Conservation (phyloP, 2,329 filamentous ascomycete species). For the Pseudogymnoascus sp. region DNA sequence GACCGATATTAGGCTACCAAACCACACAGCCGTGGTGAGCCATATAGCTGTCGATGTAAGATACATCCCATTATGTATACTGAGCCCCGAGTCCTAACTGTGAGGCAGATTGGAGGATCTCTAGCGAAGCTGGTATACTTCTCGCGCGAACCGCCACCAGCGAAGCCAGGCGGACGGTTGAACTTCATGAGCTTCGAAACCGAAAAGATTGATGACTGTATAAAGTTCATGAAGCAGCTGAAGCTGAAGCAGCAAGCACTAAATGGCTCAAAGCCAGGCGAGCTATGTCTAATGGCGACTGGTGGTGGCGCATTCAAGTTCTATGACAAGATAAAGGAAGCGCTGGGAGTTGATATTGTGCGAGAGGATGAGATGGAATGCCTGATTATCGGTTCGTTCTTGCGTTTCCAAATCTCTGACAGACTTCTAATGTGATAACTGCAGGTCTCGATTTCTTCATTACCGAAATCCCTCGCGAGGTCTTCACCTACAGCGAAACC, state of each 20-base stretch:
- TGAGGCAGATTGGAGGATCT: conserved; percentile 77
- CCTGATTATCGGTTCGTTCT: conserved; percentile 70
- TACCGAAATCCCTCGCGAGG: conserved; percentile 90
- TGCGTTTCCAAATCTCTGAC: neutral
- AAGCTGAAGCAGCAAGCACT: conserved; percentile 72
- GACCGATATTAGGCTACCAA: conserved; percentile 89
- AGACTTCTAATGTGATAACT: conserved; percentile 11
- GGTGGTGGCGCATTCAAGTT: conserved; percentile 95
- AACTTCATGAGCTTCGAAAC: conserved; percentile 98
- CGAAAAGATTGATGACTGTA: conserved; percentile 84
- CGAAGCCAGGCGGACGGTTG: conserved; percentile 75
- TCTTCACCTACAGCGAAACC: conserved; percentile 90
- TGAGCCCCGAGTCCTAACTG: conserved; percentile 10
- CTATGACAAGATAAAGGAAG: conserved; percentile 81
- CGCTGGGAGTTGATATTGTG: conserved; percentile 77
- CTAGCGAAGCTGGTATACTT: conserved; percentile 97
- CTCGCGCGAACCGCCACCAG: conserved; percentile 73
- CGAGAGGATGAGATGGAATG: conserved; percentile 99
- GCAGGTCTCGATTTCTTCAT: conserved; percentile 96
- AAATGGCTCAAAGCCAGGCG: conserved; percentile 63
- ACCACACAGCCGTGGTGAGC: conserved; percentile 90
- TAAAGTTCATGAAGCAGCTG: conserved; percentile 81
- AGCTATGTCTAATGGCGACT: conserved; percentile 88
- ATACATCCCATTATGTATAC: conserved; percentile 19
- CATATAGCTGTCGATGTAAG: conserved; percentile 93